Evolutionary conservation across 129 eudicot genomes (phyloP).

Genomic region (Flaveria trinervia): DNA sequence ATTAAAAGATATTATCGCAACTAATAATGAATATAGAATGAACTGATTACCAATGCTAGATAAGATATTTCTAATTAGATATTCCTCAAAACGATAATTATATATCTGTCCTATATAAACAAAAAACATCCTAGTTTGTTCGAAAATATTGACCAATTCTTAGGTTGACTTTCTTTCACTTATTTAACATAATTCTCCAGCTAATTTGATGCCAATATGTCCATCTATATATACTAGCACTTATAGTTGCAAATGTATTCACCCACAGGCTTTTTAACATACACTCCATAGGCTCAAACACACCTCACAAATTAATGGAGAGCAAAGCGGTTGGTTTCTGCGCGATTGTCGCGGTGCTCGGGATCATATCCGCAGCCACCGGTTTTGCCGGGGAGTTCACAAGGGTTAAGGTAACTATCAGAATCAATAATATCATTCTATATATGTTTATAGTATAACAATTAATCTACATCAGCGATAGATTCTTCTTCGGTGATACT

Average conservation of each 20-base stretch:
- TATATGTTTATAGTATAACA: no score
- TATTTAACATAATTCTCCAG: background rate
- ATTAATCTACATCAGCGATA: no score
- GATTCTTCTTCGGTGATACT: no score
- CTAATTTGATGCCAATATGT: background rate
- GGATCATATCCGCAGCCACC: conserved; percentile 30
- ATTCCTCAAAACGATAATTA: background rate
- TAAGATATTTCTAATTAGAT: background rate
- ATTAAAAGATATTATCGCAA: background rate
- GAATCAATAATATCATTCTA: background rate
- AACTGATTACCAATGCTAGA: background rate
- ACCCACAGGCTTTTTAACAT: conserved; percentile 24
- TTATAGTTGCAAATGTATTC: conserved; percentile 19
- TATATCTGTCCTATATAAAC: background rate
- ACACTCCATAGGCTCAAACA: conserved; percentile 23
- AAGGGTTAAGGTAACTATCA: conserved; percentile 32
- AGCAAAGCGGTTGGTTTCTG: conserved; percentile 14
- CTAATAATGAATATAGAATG: background rate
- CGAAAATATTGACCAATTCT: background rate
- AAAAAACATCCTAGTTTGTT: background rate
- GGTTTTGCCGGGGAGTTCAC: conserved; percentile 35
- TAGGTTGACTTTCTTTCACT: background rate
- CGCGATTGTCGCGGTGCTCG: conserved; percentile 27
- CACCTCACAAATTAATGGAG: conserved; percentile 8
- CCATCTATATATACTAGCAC: conserved; percentile 29